Evolutionary conservation across 768 basidiomycete species (phyloP).

Genomic region (Hericium erinaceus): DNA sequence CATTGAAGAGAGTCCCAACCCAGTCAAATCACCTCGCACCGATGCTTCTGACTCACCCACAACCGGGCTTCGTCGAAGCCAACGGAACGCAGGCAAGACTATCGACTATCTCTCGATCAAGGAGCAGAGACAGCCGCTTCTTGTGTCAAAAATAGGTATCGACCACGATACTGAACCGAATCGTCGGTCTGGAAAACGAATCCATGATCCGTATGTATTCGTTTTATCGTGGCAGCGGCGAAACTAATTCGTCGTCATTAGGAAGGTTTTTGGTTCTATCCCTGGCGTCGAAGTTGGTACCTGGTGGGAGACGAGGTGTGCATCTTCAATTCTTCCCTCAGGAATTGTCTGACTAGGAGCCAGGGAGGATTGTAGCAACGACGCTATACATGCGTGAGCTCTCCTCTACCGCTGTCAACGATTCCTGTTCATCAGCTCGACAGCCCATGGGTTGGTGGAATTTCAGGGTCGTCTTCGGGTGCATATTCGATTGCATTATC

Average conservation of each 20-base stretch:
- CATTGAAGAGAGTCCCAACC: not conserved
- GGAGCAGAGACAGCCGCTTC: conserved; percentile 11
- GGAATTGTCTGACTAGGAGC: not conserved
- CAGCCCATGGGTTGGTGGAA: conserved; percentile 82
- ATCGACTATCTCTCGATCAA: conserved; percentile 41
- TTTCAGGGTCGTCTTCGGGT: conserved; percentile 55
- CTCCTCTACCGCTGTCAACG: not conserved
- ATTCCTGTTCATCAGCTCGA: not conserved
- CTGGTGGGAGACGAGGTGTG: conserved; percentile 71
- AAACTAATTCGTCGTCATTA: conserved; percentile 18
- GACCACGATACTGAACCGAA: conserved; percentile 16
- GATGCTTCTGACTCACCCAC: not conserved
- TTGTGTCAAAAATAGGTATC: conserved; percentile 14
- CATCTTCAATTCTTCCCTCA: not conserved
- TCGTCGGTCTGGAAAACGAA: conserved; percentile 20
- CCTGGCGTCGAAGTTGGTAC: conserved; percentile 72
- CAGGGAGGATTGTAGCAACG: conserved; percentile 57
- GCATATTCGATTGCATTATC: conserved; percentile 83
- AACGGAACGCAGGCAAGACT: conserved; percentile 50
- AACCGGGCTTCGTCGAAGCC: conserved; percentile 49
- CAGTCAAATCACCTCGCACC: not conserved
- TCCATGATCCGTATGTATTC: conserved; percentile 41
- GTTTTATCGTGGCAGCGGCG: not conserved
- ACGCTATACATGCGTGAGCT: conserved; percentile 81
- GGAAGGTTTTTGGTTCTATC: conserved; percentile 74